A percentile compares a stretch with the other conserved stretches of the same genome.
Evolutionary conservation across 306 rosid species (phyloP).

Genomic region (Vigna mungo): DNA sequence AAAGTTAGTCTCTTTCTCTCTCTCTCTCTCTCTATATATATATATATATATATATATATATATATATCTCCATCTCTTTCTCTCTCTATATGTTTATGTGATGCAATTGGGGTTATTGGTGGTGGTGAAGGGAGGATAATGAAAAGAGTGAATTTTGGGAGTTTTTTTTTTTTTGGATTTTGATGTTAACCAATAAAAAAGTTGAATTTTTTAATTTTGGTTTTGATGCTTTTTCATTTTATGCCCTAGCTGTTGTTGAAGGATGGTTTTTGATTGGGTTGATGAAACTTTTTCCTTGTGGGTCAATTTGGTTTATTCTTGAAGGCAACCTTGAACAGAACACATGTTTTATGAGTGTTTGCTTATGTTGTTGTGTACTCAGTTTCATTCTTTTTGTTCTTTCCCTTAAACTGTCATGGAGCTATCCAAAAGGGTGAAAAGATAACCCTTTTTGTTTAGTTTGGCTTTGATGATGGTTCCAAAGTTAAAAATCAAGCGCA

Average conservation of each 20-base stretch:
- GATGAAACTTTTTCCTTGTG: neutral
- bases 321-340: neutral
- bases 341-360: neutral
- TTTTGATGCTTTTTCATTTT: neutral
- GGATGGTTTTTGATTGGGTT: neutral
- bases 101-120: neutral
- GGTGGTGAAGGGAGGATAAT: neutral
- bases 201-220: neutral
- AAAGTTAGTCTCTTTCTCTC: slow-evolving; percentile 13
- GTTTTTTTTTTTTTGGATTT: neutral
- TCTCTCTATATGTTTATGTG: neutral
- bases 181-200: neutral
- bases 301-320: slow-evolving; percentile 13
- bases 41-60: too few species aligned
- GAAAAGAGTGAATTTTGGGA: neutral
- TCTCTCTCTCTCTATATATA: neutral
- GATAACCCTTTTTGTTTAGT: neutral
- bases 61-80: neutral
- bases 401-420: neutral
- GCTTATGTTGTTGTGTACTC: neutral
- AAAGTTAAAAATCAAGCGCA: neutral
- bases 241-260: neutral
- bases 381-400: slow-evolving; percentile 5
- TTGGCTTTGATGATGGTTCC: neutral
- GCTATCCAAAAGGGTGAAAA: neutral